These are phyloP conservation scores for Anaeramoeba flamelloides DNA, from an alignment of 78 protist genomes.

Conservation along the genomic window DNA sequence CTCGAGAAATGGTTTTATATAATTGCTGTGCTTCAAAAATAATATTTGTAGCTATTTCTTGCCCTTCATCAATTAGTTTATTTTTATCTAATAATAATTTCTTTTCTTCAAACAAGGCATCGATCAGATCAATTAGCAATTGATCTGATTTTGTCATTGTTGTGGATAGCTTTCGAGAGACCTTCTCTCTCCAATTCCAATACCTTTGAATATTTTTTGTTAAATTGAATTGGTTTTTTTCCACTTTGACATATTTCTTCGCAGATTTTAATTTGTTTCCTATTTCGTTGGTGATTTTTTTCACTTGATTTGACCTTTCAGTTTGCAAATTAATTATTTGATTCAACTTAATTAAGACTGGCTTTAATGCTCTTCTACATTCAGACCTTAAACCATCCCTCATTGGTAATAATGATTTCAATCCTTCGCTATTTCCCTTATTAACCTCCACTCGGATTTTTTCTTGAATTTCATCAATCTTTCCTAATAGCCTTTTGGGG, in stretches of 20 bases:
- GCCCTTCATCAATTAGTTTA: neutral
- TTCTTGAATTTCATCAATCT: neutral
- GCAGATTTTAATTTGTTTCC: no score
- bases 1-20: neutral
- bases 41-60: neutral
- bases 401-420: neutral
- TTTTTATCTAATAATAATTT: neutral
- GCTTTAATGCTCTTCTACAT: neutral
- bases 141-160: neutral
- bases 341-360: neutral
- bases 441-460: neutral
- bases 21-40: neutral
- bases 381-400: constrained; percentile 1
- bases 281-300: no score
- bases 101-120: neutral
- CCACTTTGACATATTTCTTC: no score
- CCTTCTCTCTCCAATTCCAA: neutral
- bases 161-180: neutral
- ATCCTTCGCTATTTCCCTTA: neutral
- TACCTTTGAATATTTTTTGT: no score
- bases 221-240: no score
- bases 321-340: neutral
- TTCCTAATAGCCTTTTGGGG: neutral
- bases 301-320: neutral
- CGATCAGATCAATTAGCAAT: neutral